phyloP scores from a whole-genome alignment of 2,329 filamentous ascomycete species.

The Aureobasidium sp. region DNA sequence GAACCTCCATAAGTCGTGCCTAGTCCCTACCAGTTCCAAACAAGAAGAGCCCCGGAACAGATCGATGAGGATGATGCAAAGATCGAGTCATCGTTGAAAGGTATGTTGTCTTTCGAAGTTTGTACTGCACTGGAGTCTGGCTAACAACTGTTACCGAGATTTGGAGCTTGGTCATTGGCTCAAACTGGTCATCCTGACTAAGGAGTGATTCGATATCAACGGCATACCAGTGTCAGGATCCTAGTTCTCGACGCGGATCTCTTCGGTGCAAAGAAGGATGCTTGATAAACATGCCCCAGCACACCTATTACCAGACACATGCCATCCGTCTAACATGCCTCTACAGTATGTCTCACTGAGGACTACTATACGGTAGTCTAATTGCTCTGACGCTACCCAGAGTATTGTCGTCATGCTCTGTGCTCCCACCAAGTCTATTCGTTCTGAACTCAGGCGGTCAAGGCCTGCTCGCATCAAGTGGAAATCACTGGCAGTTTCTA shows the following conservation, averaged over 20 bases:
- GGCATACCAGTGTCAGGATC: neutral
- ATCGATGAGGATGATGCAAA: neutral
- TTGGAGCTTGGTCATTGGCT: neutral
- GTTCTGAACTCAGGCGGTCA: neutral
- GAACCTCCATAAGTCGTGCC: neutral
- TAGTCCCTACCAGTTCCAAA: no score
- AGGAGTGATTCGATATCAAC: no score
- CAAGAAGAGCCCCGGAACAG: neutral
- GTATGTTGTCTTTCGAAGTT: neutral
- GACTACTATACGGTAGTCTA: neutral
- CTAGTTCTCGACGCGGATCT: neutral
- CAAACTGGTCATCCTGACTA: neutral
- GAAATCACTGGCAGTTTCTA: neutral
- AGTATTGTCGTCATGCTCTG: neutral
- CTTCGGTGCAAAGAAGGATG: neutral
- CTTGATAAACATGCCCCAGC: neutral
- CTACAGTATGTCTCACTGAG: neutral
- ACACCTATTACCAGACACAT: neutral
- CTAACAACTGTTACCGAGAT: neutral
- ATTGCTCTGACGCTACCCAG: neutral
- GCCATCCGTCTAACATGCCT: neutral
- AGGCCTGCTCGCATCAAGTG: neutral
- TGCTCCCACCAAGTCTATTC: neutral
- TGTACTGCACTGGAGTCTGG: neutral
- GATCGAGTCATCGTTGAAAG: neutral